A percentile compares a stretch with the other conserved stretches of the same genome.
Conservation (phyloP, 352 stramenopile genomes). For the Blastocystis sp. region DNA sequence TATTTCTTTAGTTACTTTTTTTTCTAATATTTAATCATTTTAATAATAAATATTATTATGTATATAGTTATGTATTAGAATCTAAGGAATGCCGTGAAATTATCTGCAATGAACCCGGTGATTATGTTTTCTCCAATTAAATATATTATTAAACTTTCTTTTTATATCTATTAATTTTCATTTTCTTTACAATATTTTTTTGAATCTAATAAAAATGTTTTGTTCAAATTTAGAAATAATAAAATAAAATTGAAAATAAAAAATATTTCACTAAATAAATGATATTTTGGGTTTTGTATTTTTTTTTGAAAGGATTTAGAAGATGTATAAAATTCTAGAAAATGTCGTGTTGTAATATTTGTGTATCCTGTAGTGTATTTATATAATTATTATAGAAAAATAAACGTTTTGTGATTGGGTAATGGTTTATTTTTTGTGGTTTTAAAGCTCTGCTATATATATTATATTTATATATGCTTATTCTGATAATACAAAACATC, state of each 20-base stretch:
- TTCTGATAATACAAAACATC: too few species aligned
- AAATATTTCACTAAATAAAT: slow-evolving; percentile 1
- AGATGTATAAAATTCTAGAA: background rate
- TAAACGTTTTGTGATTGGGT: too few species aligned
- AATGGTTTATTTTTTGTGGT: too few species aligned
- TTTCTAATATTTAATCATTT: too few species aligned
- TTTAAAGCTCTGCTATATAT: too few species aligned
- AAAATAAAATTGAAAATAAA: background rate
- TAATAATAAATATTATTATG: background rate
- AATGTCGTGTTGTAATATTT: too few species aligned
- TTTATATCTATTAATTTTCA: background rate
- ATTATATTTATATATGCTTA: too few species aligned
- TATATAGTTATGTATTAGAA: too few species aligned
- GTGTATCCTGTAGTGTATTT: too few species aligned
- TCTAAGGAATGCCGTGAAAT: background rate
- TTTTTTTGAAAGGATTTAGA: background rate
- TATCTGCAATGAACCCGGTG: background rate
- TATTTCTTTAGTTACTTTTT: too few species aligned
- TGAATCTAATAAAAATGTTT: too few species aligned
- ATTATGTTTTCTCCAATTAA: slow-evolving; percentile 4
- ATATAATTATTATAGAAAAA: too few species aligned
- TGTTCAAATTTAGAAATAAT: background rate
- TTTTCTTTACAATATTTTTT: slow-evolving; percentile 10
- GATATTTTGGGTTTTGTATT: slow-evolving; percentile 9
- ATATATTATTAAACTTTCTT: slow-evolving; percentile 1